Base-by-base conservation (phyloP, 176 grass and related monocot species). In the Musa schizocarpa region DNA sequence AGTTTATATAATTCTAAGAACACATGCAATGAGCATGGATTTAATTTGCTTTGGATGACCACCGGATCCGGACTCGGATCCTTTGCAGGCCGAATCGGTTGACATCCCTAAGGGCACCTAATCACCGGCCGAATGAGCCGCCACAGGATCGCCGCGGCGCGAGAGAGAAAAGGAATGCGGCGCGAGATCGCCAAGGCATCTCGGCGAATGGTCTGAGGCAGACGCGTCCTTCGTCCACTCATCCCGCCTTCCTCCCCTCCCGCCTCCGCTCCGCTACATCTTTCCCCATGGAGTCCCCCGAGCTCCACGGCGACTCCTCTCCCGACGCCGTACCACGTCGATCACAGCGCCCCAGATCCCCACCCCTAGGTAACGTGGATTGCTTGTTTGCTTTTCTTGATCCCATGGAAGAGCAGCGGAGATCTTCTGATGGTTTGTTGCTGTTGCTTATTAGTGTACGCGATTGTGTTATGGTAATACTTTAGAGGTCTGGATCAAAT, bases 281-380 rank as follows among this genome's bases (percentile, higher is more conserved):
- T 8, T 20, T 59, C 73, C 53, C 72, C 76, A 96, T 96, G 92
- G 92, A 96, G 19, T 84, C 85, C 73, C 82, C 89, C 3, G 87
- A 88, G 61, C 92, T 89, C 58, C 92, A 89, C 69, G 92, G 92
- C 85, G 85, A 89, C 61, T 92, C 92, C 89, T 92, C 92, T 50
- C 89, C 92, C 22, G 92, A 96, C 48, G 81, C 85, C 73, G 85
- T 88, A 71, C 81, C 88, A 34, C 87, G 87, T 83, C 86, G 89
- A 71, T 87, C 80, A 11, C 84, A 84, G 4, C 87, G 79, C n/a
- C 80, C 83, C 68, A 76, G 81, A 50, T 86, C 88, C 12, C 88
- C 87, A 6, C 43, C 85, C 48, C 62, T 76, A 84, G 85, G 84
- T 87, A 59, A 59, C 57, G 2, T 59, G 14, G 51, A 58, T 2